Conservation (phyloP, 495 filamentous ascomycete genomes). For the Lophiotrema nucula region DNA sequence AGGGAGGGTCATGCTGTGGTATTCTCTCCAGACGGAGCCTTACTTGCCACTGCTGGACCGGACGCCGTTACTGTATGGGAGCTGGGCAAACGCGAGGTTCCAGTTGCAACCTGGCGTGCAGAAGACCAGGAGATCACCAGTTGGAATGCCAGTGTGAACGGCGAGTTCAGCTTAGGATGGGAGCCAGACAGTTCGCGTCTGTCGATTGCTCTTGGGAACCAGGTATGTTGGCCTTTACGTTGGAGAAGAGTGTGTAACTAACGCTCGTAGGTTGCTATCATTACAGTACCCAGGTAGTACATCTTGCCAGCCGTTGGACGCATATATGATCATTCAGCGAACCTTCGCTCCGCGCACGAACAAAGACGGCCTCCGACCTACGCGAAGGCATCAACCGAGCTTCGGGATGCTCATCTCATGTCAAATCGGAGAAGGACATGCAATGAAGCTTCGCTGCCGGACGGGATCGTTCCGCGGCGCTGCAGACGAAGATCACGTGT, state of each 20-base stretch:
- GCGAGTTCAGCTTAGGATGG: conserved; percentile 64
- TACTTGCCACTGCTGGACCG: conserved; percentile 10
- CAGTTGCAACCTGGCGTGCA: conserved; percentile 17
- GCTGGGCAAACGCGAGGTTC: conserved; percentile 8
- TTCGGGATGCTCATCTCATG: no score
- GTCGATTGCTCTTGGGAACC: conserved; percentile 67
- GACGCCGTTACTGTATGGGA: conserved; percentile 29
- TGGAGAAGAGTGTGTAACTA: conserved; percentile 6
- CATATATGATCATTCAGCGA: no score
- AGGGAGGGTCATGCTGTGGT: conserved; percentile 4
- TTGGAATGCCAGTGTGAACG: conserved; percentile 15
- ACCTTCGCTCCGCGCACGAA: no score
- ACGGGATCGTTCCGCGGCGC: background rate
- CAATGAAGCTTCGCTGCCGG: no score
- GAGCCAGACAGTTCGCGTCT: conserved; percentile 72
- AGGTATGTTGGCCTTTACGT: conserved; percentile 51
- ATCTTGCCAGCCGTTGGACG: no score
- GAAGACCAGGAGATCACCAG: conserved; percentile 34
- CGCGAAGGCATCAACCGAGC: no score
- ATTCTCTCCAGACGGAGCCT: conserved; percentile 22
- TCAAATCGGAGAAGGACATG: no score
- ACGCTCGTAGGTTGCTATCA: conserved; percentile 30
- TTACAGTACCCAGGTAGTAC: conserved; percentile 22
- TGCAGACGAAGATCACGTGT: background rate
- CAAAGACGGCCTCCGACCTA: no score